These are phyloP conservation scores for Setomelanomma holmii DNA, from an alignment of 2,329 filamentous ascomycete species.

Conservation along the genomic window DNA sequence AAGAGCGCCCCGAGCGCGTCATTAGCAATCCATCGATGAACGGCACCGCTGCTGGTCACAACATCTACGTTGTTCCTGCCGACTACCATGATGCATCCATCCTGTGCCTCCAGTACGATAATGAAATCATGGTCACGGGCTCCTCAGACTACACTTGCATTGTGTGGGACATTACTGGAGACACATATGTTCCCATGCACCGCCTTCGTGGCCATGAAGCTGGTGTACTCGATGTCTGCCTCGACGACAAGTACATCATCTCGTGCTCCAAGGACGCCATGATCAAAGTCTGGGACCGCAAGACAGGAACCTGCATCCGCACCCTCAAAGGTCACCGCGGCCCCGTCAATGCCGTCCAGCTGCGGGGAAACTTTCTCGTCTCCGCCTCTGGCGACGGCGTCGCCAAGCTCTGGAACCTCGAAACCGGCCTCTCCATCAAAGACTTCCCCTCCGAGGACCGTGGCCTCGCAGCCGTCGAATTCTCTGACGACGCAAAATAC, in stretches of 20 bases:
- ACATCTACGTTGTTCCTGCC: constrained; percentile 55
- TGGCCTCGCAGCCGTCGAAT: constrained; percentile 93
- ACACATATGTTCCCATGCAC: constrained; percentile 67
- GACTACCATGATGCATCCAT: constrained; percentile 89
- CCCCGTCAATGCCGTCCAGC: constrained; percentile 94
- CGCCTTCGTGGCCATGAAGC: constrained; percentile 81
- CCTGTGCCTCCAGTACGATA: constrained; percentile 92
- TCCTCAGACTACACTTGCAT: constrained; percentile 93
- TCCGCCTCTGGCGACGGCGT: constrained; percentile 93
- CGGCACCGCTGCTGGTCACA: constrained; percentile 54
- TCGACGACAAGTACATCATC: constrained; percentile 90
- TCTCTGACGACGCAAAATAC: constrained; percentile 91
- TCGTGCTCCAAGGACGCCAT: constrained; percentile 96
- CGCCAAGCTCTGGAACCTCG: constrained; percentile 94
- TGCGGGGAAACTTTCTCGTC: constrained; percentile 90
- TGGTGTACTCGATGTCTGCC: constrained; percentile 91
- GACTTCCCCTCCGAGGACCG: constrained; percentile 91
- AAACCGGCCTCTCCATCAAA: constrained; percentile 85
- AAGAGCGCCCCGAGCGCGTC: constrained; percentile 52
- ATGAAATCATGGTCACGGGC: constrained; percentile 90
- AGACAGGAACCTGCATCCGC: constrained; percentile 76
- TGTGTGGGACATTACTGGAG: constrained; percentile 85
- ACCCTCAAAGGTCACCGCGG: constrained; percentile 85
- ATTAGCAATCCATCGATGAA: constrained; percentile 56
- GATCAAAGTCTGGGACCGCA: constrained; percentile 93